A percentile compares a stretch with the other conserved stretches of the same genome.
Evolutionary conservation across 768 basidiomycete genomes (phyloP).

Genomic region (Dacryopinax spathularia): DNA sequence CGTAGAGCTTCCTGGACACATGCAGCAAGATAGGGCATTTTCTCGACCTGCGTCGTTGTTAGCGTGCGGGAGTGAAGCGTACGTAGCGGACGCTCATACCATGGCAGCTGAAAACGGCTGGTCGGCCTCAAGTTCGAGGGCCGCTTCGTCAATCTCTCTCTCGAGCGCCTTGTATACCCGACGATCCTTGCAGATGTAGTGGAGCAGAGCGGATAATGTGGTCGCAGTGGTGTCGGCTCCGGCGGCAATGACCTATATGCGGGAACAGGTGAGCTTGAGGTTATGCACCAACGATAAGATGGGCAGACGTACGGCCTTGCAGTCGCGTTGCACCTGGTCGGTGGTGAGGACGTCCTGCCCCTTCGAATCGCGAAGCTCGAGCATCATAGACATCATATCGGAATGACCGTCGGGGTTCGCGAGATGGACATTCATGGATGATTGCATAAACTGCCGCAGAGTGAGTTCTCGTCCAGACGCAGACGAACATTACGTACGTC

Average conservation of each 20-base stretch:
- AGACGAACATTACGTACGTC: background rate
- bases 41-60: background rate
- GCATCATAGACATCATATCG: background rate
- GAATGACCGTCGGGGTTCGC: background rate
- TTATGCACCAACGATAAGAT: background rate
- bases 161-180: background rate
- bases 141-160: background rate
- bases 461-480: background rate
- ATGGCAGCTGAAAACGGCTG: background rate
- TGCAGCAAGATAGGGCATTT: constrained; percentile 8
- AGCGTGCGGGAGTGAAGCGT: background rate
- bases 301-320: background rate
- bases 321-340: background rate
- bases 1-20: constrained; percentile 15
- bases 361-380: background rate
- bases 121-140: background rate
- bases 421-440: background rate
- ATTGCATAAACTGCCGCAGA: background rate
- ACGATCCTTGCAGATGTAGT: background rate
- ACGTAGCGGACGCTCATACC: background rate
- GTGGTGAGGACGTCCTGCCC: background rate
- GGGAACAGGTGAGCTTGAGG: background rate
- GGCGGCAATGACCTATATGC: background rate
- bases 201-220: background rate
- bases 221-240: background rate